A percentile compares a stretch with the other conserved stretches of the same genome.
Evolutionary conservation across 2,329 filamentous ascomycete species (phyloP).

Genomic region (Hysterium pulicare): DNA sequence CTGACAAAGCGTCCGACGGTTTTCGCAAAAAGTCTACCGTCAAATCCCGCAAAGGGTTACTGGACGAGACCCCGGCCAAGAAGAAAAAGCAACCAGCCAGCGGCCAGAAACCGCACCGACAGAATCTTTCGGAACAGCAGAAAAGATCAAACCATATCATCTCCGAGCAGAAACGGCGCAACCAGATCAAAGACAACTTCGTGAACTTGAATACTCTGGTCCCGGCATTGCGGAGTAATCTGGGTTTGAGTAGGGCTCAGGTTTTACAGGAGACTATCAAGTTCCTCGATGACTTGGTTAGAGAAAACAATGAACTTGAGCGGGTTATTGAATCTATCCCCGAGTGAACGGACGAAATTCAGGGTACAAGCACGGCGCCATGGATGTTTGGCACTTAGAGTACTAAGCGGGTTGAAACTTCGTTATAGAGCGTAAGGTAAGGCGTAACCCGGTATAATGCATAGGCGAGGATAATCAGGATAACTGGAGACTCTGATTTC

Average conservation of each 20-base stretch:
- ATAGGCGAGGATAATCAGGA: too few relatives aligned
- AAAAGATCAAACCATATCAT: constrained; percentile 83
- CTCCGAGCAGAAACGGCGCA: constrained; percentile 82
- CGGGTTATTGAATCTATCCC: too few relatives aligned
- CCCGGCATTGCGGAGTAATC: constrained; percentile 67
- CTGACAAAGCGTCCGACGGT: constrained; percentile 10
- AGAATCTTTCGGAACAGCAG: constrained; percentile 71
- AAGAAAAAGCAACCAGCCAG: constrained; percentile 25
- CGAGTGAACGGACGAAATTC: too few relatives aligned
- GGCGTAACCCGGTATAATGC: too few relatives aligned
- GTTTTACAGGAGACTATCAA: constrained; percentile 72
- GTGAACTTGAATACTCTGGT: constrained; percentile 75
- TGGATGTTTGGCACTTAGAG: too few relatives aligned
- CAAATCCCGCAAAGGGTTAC: constrained; percentile 22
- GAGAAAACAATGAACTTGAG: constrained; percentile 53
- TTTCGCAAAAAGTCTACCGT: constrained; percentile 17
- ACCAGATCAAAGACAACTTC: constrained; percentile 77
- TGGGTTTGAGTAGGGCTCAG: constrained; percentile 78
- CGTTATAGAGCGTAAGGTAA: too few relatives aligned
- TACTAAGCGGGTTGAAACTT: too few relatives aligned
- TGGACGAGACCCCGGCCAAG: constrained; percentile 19
- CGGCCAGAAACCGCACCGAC: constrained; percentile 33
- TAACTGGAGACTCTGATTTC: too few relatives aligned
- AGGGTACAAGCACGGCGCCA: too few relatives aligned
- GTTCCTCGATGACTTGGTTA: constrained; percentile 70